These are phyloP conservation scores for Geopyxis carbonaria DNA, from an alignment of 495 filamentous ascomycete species.

Conservation along the genomic window DNA sequence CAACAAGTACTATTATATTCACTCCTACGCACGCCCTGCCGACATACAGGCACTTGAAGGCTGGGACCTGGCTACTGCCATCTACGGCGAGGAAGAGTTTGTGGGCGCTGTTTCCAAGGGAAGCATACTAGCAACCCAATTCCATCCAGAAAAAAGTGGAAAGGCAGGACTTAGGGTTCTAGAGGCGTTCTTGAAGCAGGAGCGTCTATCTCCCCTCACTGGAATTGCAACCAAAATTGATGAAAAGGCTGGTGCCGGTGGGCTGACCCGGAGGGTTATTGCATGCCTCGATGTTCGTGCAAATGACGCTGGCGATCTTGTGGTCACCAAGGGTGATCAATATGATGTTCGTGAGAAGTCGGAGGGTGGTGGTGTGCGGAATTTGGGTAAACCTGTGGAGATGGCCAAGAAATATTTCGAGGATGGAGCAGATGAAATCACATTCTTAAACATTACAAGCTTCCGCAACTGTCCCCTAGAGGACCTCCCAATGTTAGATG, in stretches of 20 bases:
- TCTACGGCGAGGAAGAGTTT: constrained; percentile 78
- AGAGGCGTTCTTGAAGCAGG: constrained; percentile 65
- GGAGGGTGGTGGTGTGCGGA: constrained; percentile 60
- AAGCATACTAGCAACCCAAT: constrained; percentile 82
- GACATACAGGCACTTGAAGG: constrained; percentile 58
- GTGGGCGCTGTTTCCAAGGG: constrained; percentile 74
- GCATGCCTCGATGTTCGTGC: constrained; percentile 90
- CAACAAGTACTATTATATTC: constrained; percentile 97
- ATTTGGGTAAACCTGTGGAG: constrained; percentile 89
- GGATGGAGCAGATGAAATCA: constrained; percentile 90
- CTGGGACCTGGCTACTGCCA: constrained; percentile 75
- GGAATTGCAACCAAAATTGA: constrained; percentile 12
- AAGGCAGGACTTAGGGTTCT: constrained; percentile 68
- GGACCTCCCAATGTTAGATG: constrained; percentile 90
- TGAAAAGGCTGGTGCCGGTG: constrained; percentile 29
- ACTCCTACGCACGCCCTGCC: constrained; percentile 79
- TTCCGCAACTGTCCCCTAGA: constrained; percentile 86
- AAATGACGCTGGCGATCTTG: constrained; percentile 89
- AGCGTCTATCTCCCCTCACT: constrained; percentile 31
- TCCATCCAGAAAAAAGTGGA: constrained; percentile 95
- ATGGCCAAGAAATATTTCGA: constrained; percentile 90
- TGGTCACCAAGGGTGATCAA: constrained; percentile 96
- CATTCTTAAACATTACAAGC: constrained; percentile 93
- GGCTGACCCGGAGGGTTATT: constrained; percentile 76
- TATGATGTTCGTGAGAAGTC: constrained; percentile 97